These are phyloP conservation scores for Polymyxa betae DNA, from an alignment of 208 protist genomes.

Conservation along the genomic window DNA sequence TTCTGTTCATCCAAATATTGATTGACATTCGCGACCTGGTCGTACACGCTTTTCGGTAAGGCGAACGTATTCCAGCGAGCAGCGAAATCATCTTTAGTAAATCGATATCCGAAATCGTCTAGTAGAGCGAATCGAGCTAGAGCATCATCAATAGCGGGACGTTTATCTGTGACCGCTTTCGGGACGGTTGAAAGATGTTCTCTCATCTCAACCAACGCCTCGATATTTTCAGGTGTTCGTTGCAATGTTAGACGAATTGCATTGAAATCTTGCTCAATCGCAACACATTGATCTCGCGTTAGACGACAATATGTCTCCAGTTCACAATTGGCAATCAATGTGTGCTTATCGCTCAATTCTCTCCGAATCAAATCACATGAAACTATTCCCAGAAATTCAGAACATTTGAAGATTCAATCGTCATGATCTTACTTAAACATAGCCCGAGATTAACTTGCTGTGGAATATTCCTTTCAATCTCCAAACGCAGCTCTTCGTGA, in stretches of 20 bases:
- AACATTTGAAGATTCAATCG: not conserved
- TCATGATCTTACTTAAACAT: not conserved
- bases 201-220: slow-evolving; percentile 38
- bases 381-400: not conserved
- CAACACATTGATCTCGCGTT: slow-evolving; percentile 2
- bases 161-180: not conserved
- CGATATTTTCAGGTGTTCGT: slow-evolving; percentile 17
- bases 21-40: slow-evolving; percentile 49
- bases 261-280: slow-evolving; percentile 22
- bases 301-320: slow-evolving; percentile 39
- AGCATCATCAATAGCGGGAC: slow-evolving; percentile 10
- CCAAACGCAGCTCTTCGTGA: not conserved
- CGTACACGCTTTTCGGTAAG: not conserved
- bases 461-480: not conserved
- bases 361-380: slow-evolving; percentile 16
- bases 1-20: slow-evolving; percentile 40
- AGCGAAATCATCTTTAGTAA: slow-evolving; percentile 48
- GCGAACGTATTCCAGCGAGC: slow-evolving; percentile 43
- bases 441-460: slow-evolving; percentile 19
- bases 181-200: slow-evolving; percentile 21
- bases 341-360: slow-evolving; percentile 33
- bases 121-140: slow-evolving; percentile 22
- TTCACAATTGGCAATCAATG: not conserved
- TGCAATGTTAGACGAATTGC: slow-evolving; percentile 14
- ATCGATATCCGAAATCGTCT: slow-evolving; percentile 35